Base-by-base conservation (phyloP, 106 monocot genomes). In the Allium sativum region DNA sequence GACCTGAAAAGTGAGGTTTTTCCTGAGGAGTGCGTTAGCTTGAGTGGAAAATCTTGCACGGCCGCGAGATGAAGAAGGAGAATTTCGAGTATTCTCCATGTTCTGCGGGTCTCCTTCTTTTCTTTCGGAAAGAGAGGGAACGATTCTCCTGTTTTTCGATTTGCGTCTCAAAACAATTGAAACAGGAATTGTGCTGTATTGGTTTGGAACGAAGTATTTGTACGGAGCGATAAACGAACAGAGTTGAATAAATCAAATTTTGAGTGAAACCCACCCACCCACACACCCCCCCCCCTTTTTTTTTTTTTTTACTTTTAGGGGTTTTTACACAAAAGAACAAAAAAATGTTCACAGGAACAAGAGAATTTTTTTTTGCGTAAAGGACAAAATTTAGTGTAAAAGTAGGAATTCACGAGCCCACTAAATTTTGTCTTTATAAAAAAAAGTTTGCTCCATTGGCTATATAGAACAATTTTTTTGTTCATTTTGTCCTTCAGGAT, bases 1-100 rank as follows among this genome's bases (percentile, higher is more conserved):
- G 22, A 80, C 80, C 84, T 80, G 84, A 64, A 77, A 84, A 46
- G 61, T 77, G 70, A 84, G 77, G 50, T 84, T 84, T 65, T 84
- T 84, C 15, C 84, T 21, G 43, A 84, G 77, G 68, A 84, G 80
- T 52, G 84, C 84, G 31, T 84, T 62, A 52, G 80, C 80, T 58
- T 84, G 84, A 41, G 84, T 77, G 17, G 61, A 20, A 55, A 77
- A 77, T 56, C 67, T 77, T 7, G 80, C 74, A 0, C 72, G 31
- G 15, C 70, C 60, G 11, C 70, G 53, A 58, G 63, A 65, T 5
- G 69, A 52, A 15, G 67, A 19, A n/a, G 61, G 12, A 45, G n/a
- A 2, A 31, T 31, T 31, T 0, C 5, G 31, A 31, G 31, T 3
- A 31, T 31, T 31, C 31, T 31, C 31, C 31, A 31, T 31, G 31